A percentile compares a stretch with the other conserved stretches of the same genome.
These are phyloP conservation scores for Cladosporium cucumerinum DNA, from an alignment of 2,329 filamentous ascomycete genomes.

Conservation along the genomic window DNA sequence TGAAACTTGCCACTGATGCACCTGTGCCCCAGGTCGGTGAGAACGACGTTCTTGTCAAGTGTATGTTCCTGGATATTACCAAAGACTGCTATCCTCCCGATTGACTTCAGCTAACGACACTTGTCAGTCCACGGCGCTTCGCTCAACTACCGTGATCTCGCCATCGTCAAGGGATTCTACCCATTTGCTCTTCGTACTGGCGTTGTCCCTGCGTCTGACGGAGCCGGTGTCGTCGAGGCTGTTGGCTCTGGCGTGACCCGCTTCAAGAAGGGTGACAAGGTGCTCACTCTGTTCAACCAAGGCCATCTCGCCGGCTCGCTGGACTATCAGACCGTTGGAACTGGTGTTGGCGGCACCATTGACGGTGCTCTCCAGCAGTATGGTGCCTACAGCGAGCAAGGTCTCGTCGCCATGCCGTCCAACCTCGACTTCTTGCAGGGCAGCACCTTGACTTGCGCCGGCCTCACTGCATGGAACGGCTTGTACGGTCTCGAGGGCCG, in stretches of 20 bases:
- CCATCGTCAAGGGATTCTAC: constrained; percentile 47
- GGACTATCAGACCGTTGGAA: constrained; percentile 37
- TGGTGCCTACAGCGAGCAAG: constrained; percentile 63
- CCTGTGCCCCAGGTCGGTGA: constrained; percentile 62
- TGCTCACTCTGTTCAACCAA: constrained; percentile 63
- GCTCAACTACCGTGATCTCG: constrained; percentile 50
- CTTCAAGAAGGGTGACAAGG: constrained; percentile 58
- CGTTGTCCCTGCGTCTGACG: constrained; percentile 50
- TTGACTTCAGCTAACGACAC: constrained; percentile 9
- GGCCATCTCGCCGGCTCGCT: constrained; percentile 52
- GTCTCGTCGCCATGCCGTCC: constrained; percentile 62
- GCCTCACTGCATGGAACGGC: constrained; percentile 51
- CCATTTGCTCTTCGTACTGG: constrained; percentile 41
- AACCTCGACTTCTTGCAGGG: constrained; percentile 49
- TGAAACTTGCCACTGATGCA: constrained; percentile 54
- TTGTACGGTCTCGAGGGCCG: constrained; percentile 48
- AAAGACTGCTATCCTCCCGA: not conserved
- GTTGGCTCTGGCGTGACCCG: constrained; percentile 55
- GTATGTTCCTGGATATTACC: constrained; percentile 27
- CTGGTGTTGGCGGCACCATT: constrained; percentile 64
- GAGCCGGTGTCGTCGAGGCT: constrained; percentile 50
- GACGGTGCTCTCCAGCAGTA: constrained; percentile 68
- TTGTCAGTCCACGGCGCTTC: constrained; percentile 45
- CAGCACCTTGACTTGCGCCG: constrained; percentile 47
- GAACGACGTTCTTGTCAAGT: constrained; percentile 68